These are phyloP conservation scores for Moesziomyces sp. DNA, from an alignment of 1,284 basidiomycete genomes.

Conservation along the genomic window DNA sequence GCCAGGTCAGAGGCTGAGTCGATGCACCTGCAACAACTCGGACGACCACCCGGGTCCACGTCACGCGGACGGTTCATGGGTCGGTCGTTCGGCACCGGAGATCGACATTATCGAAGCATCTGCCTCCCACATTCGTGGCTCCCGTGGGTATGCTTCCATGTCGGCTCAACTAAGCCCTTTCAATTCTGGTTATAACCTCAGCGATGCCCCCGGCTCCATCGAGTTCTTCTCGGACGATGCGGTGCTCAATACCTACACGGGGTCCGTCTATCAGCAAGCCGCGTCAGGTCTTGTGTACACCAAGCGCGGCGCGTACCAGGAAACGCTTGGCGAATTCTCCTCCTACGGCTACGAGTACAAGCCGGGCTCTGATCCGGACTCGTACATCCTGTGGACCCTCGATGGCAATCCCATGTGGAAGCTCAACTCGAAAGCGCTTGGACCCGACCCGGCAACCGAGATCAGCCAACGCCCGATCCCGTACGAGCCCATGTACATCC, in stretches of 20 bases:
- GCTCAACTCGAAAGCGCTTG: constrained; percentile 78
- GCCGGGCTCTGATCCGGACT: constrained; percentile 32
- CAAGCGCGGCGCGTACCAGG: constrained; percentile 51
- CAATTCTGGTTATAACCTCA: constrained; percentile 69
- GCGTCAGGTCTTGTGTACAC: constrained; percentile 62
- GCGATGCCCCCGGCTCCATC: constrained; percentile 56
- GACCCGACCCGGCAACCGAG: constrained; percentile 75
- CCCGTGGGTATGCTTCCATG: constrained; percentile 56
- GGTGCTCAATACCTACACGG: constrained; percentile 58
- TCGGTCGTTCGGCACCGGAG: constrained; percentile 79
- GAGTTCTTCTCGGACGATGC: constrained; percentile 36
- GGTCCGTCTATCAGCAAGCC: constrained; percentile 63
- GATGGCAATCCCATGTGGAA: constrained; percentile 62
- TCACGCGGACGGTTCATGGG: constrained; percentile 54
- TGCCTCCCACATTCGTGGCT: constrained; percentile 53
- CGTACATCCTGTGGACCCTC: constrained; percentile 56
- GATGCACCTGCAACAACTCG: constrained; percentile 58
- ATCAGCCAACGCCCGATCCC: constrained; percentile 81
- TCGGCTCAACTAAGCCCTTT: no score
- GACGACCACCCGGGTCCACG: constrained; percentile 64
- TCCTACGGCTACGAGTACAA: constrained; percentile 75
- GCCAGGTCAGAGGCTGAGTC: constrained; percentile 60
- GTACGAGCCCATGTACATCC: constrained; percentile 69
- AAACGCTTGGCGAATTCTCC: constrained; percentile 32
- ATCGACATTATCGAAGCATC: constrained; percentile 82